Evolutionary conservation across 805 yeast genomes (phyloP), one percentile per base, ranked within the genome.

Genomic region (Kuraishia floccosa): DNA sequence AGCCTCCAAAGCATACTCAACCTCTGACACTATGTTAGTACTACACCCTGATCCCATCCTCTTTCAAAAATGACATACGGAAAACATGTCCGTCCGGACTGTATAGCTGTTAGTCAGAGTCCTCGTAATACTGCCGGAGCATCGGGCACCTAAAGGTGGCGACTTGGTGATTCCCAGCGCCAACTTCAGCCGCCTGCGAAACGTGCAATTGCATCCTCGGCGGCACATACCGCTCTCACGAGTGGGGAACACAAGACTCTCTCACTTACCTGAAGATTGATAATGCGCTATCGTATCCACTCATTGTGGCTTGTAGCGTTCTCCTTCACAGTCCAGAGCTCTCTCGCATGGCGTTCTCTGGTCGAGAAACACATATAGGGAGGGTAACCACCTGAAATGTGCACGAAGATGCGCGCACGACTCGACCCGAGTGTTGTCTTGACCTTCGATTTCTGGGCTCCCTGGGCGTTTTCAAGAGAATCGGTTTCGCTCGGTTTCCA

Each of bases 71-170:
- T 12, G 27, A 68, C 77, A 37, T 68, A 72, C 78, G 98, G 67
- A 89, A 89, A 52, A 89, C 95, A 55, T 89, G 96, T 37, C 98
- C 98, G 62, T 89, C 98, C 42, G 98, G 98, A 57, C 91, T 81
- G n/a, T 20, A 11, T 20, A 11, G 10, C 8, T 9, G 11, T 20
- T 20, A 11, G 8, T 20, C 23, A 24, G 25, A 24, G 15, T 24
- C 13, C 8, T 24, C 23, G 11, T 11, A 20, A 11, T 11, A 20
- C 8, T 20, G 11, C 23, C 23, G 8, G 23, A 20, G 23, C 8
- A 20, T 20, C 23, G 11, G 23, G 8, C 23, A 20, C 8, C 11
- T 20, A 8, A 8, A 20, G 23, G 11, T 15, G 13, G 15, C 13
- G 25, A 10, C 13, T 6, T 23, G 15, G 13, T 24, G 23, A 11